Evolutionary conservation across 805 yeast genomes (phyloP).

Genomic region (Pichia kluyveri): DNA sequence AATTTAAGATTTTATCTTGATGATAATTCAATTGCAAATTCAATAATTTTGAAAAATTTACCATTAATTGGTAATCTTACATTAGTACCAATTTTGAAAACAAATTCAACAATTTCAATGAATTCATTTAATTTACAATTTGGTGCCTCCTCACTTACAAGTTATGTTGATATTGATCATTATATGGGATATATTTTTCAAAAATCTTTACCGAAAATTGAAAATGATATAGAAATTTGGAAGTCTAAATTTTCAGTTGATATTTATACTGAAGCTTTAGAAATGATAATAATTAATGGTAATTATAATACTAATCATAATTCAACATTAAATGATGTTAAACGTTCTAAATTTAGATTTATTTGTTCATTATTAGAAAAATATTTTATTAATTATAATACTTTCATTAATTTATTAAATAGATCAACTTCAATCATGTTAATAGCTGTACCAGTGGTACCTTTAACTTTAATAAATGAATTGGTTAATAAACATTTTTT

Average conservation of each 20-base stretch:
- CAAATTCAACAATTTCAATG: not conserved
- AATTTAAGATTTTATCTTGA: conserved; percentile 5
- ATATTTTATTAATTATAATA: conserved; percentile 12
- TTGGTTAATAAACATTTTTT: conserved; percentile 10
- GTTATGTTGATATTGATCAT: conserved; percentile 3
- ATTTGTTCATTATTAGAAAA: conserved; percentile 12
- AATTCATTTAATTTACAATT: conserved; percentile 4
- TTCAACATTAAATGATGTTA: not conserved
- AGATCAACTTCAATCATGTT: conserved; percentile 2
- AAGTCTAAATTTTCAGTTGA: conserved; percentile 5
- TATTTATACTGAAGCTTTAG: conserved; percentile 6
- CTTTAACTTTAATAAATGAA: conserved; percentile 7
- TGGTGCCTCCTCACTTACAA: conserved; percentile 8
- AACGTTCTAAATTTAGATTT: conserved; percentile 2
- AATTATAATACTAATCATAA: not conserved
- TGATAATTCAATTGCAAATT: conserved; percentile 3
- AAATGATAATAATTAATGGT: conserved; percentile 5
- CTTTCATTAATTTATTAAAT: not conserved
- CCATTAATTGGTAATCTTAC: not conserved
- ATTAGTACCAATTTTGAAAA: not conserved
- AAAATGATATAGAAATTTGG: conserved; percentile 6
- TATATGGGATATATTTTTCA: conserved; percentile 3
- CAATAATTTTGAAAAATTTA: conserved; percentile 1
- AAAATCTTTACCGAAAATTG: conserved; percentile 4
- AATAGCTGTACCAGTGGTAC: conserved; percentile 12